Percentiles rank a stretch among this genome's conserved stretches.
Evolutionary conservation across 352 stramenopile species (phyloP).

Genomic region (Phytopythium boreale): DNA sequence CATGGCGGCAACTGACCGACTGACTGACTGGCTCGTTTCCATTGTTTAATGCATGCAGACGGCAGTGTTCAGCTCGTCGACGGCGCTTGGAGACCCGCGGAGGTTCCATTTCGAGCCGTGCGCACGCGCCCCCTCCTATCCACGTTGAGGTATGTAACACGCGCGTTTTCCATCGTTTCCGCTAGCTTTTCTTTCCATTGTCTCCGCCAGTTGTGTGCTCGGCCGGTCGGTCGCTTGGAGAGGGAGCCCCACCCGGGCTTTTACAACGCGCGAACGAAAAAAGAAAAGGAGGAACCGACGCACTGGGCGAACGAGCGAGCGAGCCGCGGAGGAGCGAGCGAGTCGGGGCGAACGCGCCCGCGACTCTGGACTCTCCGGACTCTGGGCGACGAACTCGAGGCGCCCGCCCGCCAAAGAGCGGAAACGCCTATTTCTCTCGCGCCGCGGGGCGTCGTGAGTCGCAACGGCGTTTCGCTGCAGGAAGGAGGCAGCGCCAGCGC

Average conservation of each 20-base stretch:
- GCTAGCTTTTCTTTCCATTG: not conserved
- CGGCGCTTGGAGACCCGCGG: not conserved
- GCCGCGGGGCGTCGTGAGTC: not conserved
- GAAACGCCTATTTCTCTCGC: constrained; percentile 6
- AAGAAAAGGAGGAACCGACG: not conserved
- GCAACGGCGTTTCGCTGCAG: not conserved
- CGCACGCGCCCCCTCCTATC: not conserved
- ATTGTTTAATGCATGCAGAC: too few species aligned
- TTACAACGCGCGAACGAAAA: not conserved
- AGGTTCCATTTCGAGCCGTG: not conserved
- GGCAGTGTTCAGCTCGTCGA: not conserved
- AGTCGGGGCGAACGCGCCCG: not conserved
- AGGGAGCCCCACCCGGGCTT: not conserved
- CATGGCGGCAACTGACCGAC: not conserved
- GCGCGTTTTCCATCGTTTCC: not conserved
- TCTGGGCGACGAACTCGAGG: not conserved
- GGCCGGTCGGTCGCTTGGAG: not conserved
- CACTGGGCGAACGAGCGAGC: not conserved
- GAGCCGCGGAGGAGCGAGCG: not conserved
- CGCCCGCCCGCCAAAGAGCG: not conserved
- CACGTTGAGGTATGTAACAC: not conserved
- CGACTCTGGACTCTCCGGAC: not conserved
- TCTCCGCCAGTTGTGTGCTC: not conserved
- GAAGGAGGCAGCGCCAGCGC: not conserved
- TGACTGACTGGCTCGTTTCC: not conserved